Evolutionary conservation across 1,284 basidiomycete genomes (phyloP).

Genomic region (Marasmius fiardii): DNA sequence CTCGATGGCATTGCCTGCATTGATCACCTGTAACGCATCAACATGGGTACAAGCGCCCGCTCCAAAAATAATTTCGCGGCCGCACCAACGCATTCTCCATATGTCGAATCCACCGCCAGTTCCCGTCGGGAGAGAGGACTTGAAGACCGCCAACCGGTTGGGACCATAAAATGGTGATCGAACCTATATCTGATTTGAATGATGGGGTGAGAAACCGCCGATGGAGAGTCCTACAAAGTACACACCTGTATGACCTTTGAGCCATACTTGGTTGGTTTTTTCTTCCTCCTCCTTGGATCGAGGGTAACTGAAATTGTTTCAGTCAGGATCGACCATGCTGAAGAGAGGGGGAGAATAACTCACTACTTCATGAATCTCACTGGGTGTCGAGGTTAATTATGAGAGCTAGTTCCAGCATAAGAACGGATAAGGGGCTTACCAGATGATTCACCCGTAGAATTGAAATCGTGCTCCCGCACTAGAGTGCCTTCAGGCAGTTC

Average conservation of each 20-base stretch:
- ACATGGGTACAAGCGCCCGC: neutral
- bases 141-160: conserved; percentile 45
- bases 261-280: conserved; percentile 41
- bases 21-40: conserved; percentile 14
- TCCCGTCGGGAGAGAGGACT: conserved; percentile 35
- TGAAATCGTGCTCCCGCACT: conserved; percentile 26
- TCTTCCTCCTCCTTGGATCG: conserved; percentile 39
- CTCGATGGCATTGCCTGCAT: conserved; percentile 12
- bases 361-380: conserved; percentile 38
- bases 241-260: conserved; percentile 50
- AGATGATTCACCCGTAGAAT: conserved; percentile 26
- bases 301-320: conserved; percentile 30
- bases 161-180: conserved; percentile 45
- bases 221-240: too few relatives aligned
- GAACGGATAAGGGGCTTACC: conserved; percentile 15
- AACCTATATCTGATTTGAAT: conserved; percentile 34
- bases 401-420: too few relatives aligned
- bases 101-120: conserved; percentile 44
- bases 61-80: neutral
- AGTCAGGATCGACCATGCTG: neutral
- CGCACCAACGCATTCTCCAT: conserved; percentile 44
- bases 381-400: too few relatives aligned
- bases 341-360: neutral
- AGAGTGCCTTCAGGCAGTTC: conserved; percentile 33
- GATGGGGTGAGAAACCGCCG: neutral